Evolutionary conservation across 768 basidiomycete species (phyloP), one percentile per base, ranked within the genome.

Genomic region (Russula emetica): DNA sequence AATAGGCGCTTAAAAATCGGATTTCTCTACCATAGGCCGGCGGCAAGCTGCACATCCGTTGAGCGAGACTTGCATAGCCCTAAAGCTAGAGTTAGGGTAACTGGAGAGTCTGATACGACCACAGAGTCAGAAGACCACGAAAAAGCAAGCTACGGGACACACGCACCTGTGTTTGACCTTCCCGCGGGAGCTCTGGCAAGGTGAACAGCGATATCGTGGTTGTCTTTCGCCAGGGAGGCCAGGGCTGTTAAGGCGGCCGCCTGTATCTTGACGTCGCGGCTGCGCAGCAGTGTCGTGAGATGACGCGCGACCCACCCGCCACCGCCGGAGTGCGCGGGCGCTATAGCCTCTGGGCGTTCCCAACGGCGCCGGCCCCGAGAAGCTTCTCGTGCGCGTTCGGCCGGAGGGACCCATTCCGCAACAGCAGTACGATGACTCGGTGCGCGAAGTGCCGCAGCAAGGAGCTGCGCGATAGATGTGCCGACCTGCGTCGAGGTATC

Each of bases 161-260:
- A 55, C 52, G 13, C 11, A 66, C 71, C 28, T 63, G 26, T 42
- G 50, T 16, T 42, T 63, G 63, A 45, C 49, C 55, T 49, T 56
- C 54, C 61, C n/a, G 24, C 55, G 49, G 64, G 36, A n/a, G 62
- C 34, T 64, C 79, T 86, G 2, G 76, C 72, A 5, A 91, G 73
- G 0, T 76, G 77, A 13, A 66, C 71, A 4, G 88, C 84, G 0
- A 90, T 76, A 5, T 74, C 64, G 0, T 78, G 69, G 58, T 85
- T 89, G 59, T 91, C 89, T 67, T 83, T 83, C 9, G 82, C 80
- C 10, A 93, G 74, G 1, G 87, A 79, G 2, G 85, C 87, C 28
- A 93, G 75, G 0, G 86, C 90, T 34, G 72, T 76, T 4, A 91
- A 71, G 0, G 79, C 83, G 0, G 86, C 84, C 72, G 90, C 89